Percentiles rank a stretch among this genome's conserved stretches.
Conservation (phyloP, 1,284 basidiomycete species). For the Papiliotrema terrestris region DNA sequence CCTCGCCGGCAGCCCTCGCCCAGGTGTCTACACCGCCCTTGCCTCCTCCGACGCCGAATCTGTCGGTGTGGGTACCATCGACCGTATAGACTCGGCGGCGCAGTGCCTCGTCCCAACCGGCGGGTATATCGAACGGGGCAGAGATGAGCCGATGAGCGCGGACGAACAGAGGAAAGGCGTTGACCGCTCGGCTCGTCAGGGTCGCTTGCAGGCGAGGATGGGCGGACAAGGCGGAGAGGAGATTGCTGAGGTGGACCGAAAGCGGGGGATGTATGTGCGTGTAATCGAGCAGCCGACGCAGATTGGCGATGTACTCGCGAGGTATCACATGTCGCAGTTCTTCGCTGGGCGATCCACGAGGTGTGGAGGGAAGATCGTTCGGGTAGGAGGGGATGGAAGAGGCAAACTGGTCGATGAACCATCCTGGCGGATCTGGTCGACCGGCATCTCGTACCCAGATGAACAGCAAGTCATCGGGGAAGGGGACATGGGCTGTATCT, state of each 20-base stretch:
- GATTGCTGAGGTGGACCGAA: slow-evolving; percentile 35
- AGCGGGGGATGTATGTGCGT: slow-evolving; percentile 43
- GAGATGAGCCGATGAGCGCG: slow-evolving; percentile 34
- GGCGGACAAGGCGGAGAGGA: slow-evolving; percentile 32
- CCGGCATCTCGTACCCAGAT: slow-evolving; percentile 38
- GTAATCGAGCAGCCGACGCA: slow-evolving; percentile 30
- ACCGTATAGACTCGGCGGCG: not conserved
- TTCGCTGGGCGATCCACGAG: slow-evolving; percentile 9
- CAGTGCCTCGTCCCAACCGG: slow-evolving; percentile 17
- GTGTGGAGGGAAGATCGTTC: slow-evolving; percentile 7
- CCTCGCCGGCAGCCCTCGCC: slow-evolving; percentile 36
- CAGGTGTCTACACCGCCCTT: slow-evolving; percentile 36
- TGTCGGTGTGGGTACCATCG: not conserved
- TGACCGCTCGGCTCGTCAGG: slow-evolving; percentile 24
- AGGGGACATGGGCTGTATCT: not conserved
- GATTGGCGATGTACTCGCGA: slow-evolving; percentile 21
- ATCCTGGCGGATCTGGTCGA: slow-evolving; percentile 19
- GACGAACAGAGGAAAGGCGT: slow-evolving; percentile 23
- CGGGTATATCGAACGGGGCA: slow-evolving; percentile 23
- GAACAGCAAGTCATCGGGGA: slow-evolving; percentile 15
- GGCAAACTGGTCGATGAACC: slow-evolving; percentile 38
- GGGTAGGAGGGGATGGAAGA: slow-evolving; percentile 16
- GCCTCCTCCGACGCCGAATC: slow-evolving; percentile 25
- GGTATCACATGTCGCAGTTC: not conserved
- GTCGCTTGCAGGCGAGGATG: slow-evolving; percentile 32